Evolutionary conservation across 1,139 yeast species (phyloP), one percentile per base, ranked within the genome.

Genomic region (Hyphopichia fennica): DNA sequence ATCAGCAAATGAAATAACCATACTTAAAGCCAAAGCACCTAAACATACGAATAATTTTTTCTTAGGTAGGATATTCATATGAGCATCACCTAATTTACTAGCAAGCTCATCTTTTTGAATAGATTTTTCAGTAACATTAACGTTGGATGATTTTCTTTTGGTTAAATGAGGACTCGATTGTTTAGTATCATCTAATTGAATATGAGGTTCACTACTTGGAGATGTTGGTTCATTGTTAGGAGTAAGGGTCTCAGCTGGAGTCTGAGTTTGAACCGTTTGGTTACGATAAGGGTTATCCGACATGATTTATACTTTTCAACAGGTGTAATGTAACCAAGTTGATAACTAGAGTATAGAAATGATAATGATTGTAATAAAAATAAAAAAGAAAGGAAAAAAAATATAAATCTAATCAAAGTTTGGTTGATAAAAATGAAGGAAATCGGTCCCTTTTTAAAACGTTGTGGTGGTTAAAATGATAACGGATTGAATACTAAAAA

Each of bases 81-180:
- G 75, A 2, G 65, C 63, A 43, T 67, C 72, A 1, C 75, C 75
- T 28, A 69, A 46, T 43, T 57, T 56, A n/a, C 64, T 65, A 8
- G 60, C 55, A 27, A 66, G 48, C n/a, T 54, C 56, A 10, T 41
- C 19, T 2, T 19, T 31, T 18, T 35, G 20, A 15, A 43, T 25
- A 2, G 34, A 35, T n/a, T 23, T 34, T 37, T 44, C 41, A 15
- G 38, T 33, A n/a, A 38, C 37, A 30, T 19, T 35, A 15, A 38
- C 44, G 11, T 17, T 33, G 17, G 32, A 29, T n/a, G 16, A 29
- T 14, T 14, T 29, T 14, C 11, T 29, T 6, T 29, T 29, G 10
- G 10, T 14, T 14, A 14, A n/a, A 29, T 9, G 10, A 29, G 32
- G 18, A 29, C 16, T n/a, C 13, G 32, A 4, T 25, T 25, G n/a